phyloP scores from a whole-genome alignment of 208 protist genomes.

The Crithidia fasciculata region DNA sequence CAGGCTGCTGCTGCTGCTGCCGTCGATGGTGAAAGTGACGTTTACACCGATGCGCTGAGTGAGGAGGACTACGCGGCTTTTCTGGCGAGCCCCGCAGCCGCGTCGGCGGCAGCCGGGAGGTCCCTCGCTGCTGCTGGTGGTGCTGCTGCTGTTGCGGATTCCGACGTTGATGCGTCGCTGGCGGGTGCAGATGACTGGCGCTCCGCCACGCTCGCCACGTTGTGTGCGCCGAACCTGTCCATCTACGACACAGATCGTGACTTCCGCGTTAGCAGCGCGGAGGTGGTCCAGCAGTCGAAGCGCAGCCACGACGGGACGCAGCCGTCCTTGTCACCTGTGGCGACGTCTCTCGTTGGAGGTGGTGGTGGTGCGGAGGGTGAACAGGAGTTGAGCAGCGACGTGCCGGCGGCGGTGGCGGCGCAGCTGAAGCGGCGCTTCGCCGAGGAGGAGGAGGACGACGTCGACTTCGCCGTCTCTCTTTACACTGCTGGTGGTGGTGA shows the following conservation, averaged over 20 bases:
- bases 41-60: slow-evolving; percentile 5
- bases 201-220: slow-evolving; percentile 40
- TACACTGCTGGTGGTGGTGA: slow-evolving; percentile 30
- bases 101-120: background rate
- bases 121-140: background rate
- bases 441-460: slow-evolving; percentile 46
- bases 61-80: slow-evolving; percentile 30
- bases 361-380: background rate
- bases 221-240: slow-evolving; percentile 73
- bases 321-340: background rate
- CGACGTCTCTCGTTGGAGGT: background rate
- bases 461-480: slow-evolving; percentile 31
- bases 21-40: background rate
- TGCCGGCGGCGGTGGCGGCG: slow-evolving; percentile 14
- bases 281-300: slow-evolving; percentile 47
- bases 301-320: background rate
- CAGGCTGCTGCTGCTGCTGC: slow-evolving; percentile 16
- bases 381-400: background rate
- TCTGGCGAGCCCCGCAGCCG: slow-evolving; percentile 16
- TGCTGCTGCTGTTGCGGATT: no score
- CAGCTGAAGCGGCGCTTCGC: slow-evolving; percentile 35
- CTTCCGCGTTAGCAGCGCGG: slow-evolving; percentile 66
- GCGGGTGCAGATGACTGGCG: slow-evolving; percentile 22
- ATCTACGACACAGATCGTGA: slow-evolving; percentile 73
- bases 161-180: background rate